Percentiles rank a stretch among this genome's conserved stretches.
Evolutionary conservation across 2,329 filamentous ascomycete species (phyloP).

Genomic region (Monilinia aucupariae): DNA sequence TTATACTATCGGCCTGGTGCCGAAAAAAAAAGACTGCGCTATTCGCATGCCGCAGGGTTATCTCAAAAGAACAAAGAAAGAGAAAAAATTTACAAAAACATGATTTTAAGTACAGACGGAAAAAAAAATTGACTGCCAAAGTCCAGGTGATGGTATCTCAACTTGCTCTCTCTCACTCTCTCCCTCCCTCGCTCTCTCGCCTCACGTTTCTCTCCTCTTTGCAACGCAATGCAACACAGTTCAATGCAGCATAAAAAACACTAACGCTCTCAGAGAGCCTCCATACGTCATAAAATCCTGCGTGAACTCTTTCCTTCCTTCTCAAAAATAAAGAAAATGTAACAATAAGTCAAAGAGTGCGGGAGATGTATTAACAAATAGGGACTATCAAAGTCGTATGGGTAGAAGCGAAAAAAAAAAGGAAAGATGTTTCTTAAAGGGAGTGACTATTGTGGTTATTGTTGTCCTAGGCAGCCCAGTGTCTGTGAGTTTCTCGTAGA

Average conservation of each 20-base stretch:
- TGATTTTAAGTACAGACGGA: constrained; percentile 7
- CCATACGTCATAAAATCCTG: constrained; percentile 14
- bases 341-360: constrained; percentile 3
- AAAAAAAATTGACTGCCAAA: constrained; percentile 11
- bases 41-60: constrained; percentile 7
- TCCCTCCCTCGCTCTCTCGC: too few species aligned
- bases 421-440: background rate
- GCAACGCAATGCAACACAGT: background rate
- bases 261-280: background rate
- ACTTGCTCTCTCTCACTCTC: background rate
- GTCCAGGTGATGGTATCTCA: constrained; percentile 13
- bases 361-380: constrained; percentile 7
- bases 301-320: constrained; percentile 6
- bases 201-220: too few species aligned
- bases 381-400: constrained; percentile 12
- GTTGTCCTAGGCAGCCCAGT: constrained; percentile 30
- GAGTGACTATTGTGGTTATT: constrained; percentile 14
- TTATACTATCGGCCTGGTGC: background rate
- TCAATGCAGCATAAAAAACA: constrained; percentile 1
- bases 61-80: background rate
- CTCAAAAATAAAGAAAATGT: background rate
- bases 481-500: constrained; percentile 30
- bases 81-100: constrained; percentile 12
- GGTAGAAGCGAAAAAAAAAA: background rate
- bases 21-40: constrained; percentile 1